phyloP scores from a whole-genome alignment of 2,329 filamentous ascomycete species.

The Monilinia vaccinii-corymbosi region DNA sequence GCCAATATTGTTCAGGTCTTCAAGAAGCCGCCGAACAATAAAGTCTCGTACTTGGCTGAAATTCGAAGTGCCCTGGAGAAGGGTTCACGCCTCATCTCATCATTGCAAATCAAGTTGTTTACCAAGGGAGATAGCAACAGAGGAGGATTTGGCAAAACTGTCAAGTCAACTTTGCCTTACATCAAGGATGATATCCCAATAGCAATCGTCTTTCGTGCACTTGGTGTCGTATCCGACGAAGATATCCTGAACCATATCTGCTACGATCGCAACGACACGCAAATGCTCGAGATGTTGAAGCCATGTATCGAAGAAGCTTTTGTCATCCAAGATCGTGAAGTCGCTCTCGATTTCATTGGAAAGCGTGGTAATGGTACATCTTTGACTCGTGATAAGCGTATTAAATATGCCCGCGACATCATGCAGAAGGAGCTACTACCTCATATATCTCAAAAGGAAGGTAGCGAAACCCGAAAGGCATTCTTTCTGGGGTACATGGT shows the following conservation, averaged over 20 bases:
- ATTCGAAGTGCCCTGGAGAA: constrained; percentile 96
- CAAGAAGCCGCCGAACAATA: constrained; percentile 89
- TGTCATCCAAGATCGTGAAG: constrained; percentile 89
- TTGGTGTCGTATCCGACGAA: constrained; percentile 93
- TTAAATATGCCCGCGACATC: constrained; percentile 86
- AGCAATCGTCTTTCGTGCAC: constrained; percentile 87
- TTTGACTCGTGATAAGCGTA: constrained; percentile 74
- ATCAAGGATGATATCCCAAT: constrained; percentile 91
- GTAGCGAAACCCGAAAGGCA: constrained; percentile 90
- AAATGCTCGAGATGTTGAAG: constrained; percentile 96
- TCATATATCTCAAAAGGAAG: constrained; percentile 91
- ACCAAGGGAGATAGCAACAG: constrained; percentile 74
- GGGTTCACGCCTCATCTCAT: constrained; percentile 88
- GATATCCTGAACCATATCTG: constrained; percentile 98
- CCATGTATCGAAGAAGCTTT: constrained; percentile 97
- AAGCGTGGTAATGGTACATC: constrained; percentile 75
- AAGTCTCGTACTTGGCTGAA: constrained; percentile 88
- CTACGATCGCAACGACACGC: constrained; percentile 87
- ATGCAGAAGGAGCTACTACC: constrained; percentile 95
- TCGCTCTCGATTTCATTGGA: constrained; percentile 90
- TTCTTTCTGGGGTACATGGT: constrained; percentile 99
- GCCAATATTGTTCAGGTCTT: constrained; percentile 99
- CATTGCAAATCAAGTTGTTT: constrained; percentile 82
- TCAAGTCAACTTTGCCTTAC: constrained; percentile 85
- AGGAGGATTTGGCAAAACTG: constrained; percentile 75